These are phyloP conservation scores for Aspergillus pseudotamarii DNA, from an alignment of 2,329 filamentous ascomycete genomes.

Conservation along the genomic window DNA sequence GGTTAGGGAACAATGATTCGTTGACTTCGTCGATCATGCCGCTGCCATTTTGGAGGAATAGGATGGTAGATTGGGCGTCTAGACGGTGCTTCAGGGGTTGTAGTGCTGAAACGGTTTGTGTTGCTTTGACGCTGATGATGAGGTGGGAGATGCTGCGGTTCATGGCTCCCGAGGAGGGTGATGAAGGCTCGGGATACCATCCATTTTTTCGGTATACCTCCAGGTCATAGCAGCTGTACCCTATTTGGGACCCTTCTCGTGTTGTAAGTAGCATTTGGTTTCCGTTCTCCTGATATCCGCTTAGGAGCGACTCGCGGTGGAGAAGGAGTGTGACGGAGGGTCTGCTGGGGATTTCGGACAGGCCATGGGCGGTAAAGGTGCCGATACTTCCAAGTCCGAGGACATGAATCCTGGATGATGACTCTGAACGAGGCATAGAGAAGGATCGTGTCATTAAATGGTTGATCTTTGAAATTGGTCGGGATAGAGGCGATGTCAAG, in stretches of 20 bases:
- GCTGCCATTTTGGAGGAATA: slow-evolving; percentile 74
- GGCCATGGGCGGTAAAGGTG: slow-evolving; percentile 71
- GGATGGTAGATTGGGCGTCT: slow-evolving; percentile 65
- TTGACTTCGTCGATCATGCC: slow-evolving; percentile 75
- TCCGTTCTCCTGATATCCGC: slow-evolving; percentile 23
- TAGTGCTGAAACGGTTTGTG: slow-evolving; percentile 63
- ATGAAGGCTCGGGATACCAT: slow-evolving; percentile 9
- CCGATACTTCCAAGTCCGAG: slow-evolving; percentile 78
- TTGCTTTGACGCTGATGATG: slow-evolving; percentile 73
- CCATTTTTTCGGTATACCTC: slow-evolving; percentile 1
- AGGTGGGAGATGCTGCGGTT: slow-evolving; percentile 62
- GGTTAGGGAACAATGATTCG: slow-evolving; percentile 66
- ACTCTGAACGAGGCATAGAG: neutral
- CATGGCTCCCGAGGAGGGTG: neutral
- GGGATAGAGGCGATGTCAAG: neutral
- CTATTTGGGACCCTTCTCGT: slow-evolving; percentile 2
- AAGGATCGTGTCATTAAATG: neutral
- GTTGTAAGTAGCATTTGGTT: slow-evolving; percentile 24
- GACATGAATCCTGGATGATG: slow-evolving; percentile 53
- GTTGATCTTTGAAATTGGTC: neutral
- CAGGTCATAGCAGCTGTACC: slow-evolving; percentile 5
- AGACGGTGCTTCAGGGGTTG: slow-evolving; percentile 64
- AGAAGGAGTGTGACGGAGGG: slow-evolving; percentile 77
- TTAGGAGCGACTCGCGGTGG: slow-evolving; percentile 51
- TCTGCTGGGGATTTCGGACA: slow-evolving; percentile 59